Conservation (phyloP, 1,284 basidiomycete species). For the Puccinia hordei region DNA sequence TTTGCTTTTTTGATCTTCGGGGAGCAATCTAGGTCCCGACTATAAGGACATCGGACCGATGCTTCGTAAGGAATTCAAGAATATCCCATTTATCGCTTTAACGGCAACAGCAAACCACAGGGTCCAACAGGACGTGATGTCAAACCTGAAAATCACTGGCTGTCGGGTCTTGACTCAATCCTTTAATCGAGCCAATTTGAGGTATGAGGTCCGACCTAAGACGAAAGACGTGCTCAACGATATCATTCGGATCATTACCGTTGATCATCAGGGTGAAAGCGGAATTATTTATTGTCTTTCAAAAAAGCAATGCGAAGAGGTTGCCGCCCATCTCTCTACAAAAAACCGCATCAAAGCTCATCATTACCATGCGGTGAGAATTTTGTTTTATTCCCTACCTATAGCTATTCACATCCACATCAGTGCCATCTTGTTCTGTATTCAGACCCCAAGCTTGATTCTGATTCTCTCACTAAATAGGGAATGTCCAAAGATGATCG, state of each 20-base stretch:
- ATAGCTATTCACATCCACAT: neutral
- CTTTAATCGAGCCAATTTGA: slow-evolving; percentile 88
- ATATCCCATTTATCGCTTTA: slow-evolving; percentile 88
- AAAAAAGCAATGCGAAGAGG: slow-evolving; percentile 73
- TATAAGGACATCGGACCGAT: slow-evolving; percentile 65
- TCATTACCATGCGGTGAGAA: slow-evolving; percentile 77
- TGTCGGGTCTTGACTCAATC: slow-evolving; percentile 74
- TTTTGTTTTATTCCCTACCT: neutral
- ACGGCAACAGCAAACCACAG: slow-evolving; percentile 87
- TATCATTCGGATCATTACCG: slow-evolving; percentile 74
- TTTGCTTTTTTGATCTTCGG: neutral
- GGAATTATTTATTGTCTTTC: slow-evolving; percentile 87
- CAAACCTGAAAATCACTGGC: slow-evolving; percentile 68
- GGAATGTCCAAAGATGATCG: slow-evolving; percentile 70
- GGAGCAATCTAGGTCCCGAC: slow-evolving; percentile 55
- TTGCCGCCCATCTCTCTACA: slow-evolving; percentile 70
- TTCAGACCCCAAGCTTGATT: neutral
- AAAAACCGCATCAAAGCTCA: slow-evolving; percentile 68
- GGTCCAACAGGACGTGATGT: slow-evolving; percentile 77
- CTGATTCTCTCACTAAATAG: slow-evolving; percentile 15
- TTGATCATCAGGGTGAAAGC: slow-evolving; percentile 67
- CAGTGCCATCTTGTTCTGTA: neutral
- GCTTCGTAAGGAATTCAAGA: slow-evolving; percentile 73
- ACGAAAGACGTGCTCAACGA: slow-evolving; percentile 63
- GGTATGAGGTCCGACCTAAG: slow-evolving; percentile 69